Base-by-base conservation (phyloP, 208 protist genomes). In the Leishmania gerbilli region DNA sequence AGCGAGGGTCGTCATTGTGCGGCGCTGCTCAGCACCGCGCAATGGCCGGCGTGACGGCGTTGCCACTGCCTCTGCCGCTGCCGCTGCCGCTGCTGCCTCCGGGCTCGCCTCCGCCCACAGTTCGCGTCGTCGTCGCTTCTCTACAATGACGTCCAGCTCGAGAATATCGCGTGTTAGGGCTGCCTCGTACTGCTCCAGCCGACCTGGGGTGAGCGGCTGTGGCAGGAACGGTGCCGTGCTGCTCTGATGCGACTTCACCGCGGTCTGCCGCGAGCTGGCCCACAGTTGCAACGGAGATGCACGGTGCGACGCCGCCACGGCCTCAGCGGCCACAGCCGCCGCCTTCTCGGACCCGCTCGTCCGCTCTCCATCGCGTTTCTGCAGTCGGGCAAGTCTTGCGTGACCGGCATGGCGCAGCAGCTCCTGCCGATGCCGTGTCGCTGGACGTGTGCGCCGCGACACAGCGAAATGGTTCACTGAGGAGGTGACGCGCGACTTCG, bases 391-490 rank as follows among this genome's bases (percentile, higher is more conserved):
- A 24, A 40, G 31, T 3, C 51, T 19, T 4, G 72, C 72, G 8
- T 9, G 49, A 34, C n/a, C 55, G 62, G 58, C 72, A 37, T 67
- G 68, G 53, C 42, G 56, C 60, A 76, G 82, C 77, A 67, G 77
- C 62, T 79, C 69, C 53, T 55, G 62, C 49, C 71, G 82, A 42
- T 69, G 82, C 2, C 77, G 77, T 11, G 15, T 13, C 1, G 47
- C 21, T 6, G 31, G 64, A 24, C 56, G 82, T 0, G 42, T 40
- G 42, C 64, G 82, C 82, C 77, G 76, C 5, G 82, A 58, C 27
- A 79, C 45, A 27, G 34, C 49, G 51, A 85, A 85, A 65, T 85
- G 82, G 31, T 85, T 53, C 19, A 85, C 82, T 37, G 72, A 56
- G 34, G 82, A 85, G 21, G 5, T 49, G 69, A 79, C 71, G 31